These are phyloP conservation scores for Candida boidinii DNA, from an alignment of 805 yeast species.

Conservation along the genomic window DNA sequence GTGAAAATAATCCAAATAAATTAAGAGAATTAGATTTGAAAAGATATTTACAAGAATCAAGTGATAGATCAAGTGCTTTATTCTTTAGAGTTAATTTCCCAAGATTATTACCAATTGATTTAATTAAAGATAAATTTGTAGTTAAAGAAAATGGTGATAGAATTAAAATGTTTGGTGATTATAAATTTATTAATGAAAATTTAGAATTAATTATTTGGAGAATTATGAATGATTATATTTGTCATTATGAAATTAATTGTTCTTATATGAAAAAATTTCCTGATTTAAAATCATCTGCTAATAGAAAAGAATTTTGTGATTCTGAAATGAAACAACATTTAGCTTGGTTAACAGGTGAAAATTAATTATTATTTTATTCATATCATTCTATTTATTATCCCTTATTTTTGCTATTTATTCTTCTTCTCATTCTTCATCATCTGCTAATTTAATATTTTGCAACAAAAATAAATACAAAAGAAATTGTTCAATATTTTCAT, in stretches of 20 bases:
- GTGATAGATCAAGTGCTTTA: slow-evolving; percentile 18
- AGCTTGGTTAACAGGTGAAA: slow-evolving; percentile 14
- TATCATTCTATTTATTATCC: too few species aligned
- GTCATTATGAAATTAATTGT: slow-evolving; percentile 17
- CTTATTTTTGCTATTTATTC: too few species aligned
- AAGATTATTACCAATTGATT: slow-evolving; percentile 22
- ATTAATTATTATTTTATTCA: too few species aligned
- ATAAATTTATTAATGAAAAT: slow-evolving; percentile 10
- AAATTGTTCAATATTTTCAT: too few species aligned
- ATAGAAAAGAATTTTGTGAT: slow-evolving; percentile 15
- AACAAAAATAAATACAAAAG: too few species aligned
- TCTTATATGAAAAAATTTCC: slow-evolving; percentile 19
- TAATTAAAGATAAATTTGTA: slow-evolving; percentile 15
- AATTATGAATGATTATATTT: slow-evolving; percentile 24
- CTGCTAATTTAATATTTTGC: too few species aligned
- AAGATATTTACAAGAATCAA: slow-evolving; percentile 13
- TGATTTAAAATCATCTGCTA: slow-evolving; percentile 6
- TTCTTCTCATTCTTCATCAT: too few species aligned
- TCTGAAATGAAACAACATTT: slow-evolving; percentile 20
- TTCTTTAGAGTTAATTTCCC: slow-evolving; percentile 26
- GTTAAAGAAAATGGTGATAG: slow-evolving; percentile 25
- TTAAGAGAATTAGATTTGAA: slow-evolving; percentile 11
- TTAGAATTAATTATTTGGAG: slow-evolving; percentile 21
- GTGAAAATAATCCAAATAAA: slow-evolving; percentile 11
- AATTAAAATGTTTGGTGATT: slow-evolving; percentile 18